Evolutionary conservation across 2,329 filamentous ascomycete genomes (phyloP), one percentile per base, ranked within the genome.

Genomic region (Raffaelea ambrosiae): DNA sequence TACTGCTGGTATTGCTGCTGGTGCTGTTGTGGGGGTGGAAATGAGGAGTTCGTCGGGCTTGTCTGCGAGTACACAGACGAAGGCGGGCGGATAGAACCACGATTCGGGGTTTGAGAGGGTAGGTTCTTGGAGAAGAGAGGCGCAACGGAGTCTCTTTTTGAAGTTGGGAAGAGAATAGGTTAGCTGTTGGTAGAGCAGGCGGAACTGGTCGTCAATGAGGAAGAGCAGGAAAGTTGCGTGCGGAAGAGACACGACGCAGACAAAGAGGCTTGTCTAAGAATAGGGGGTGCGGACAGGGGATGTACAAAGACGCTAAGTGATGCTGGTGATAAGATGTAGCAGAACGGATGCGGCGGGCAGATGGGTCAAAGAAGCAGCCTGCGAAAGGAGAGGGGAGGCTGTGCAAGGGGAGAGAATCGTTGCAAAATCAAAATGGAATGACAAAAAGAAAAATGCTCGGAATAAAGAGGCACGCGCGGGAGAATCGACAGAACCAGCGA

Each of bases 51-150:
- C 23, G 61, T 58, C 14, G 72, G 71, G 51, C 71, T 77, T 40
- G 68, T 72, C 59, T 77, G 72, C 41, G 80, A 79, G 60, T 85
- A 84, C 42, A 81, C 55, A 16, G 83, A 84, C 29, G 81, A 83
- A 7, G 68, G 55, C n/a, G 74, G 72, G 38, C 74, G 72, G 52
- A 64, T 66, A 46, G 58, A 55, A 44, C 52, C 60, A 49, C 54
- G 63, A 48, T 56, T 62, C 51, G 65, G 61, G 47, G 66, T 68
- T 58, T 61, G 61, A 21, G 62, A 61, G 36, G 68, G 61, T 31
- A 62, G 63, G 22, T 8, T 18, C 16, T 47, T 48, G 9, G 46
- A 38, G 19, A 26, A 39, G 13, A 59, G 57, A 10, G 64, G 54
- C 46, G 63, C 59, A 26, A 59, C 56, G 14, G 53, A 58, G 50